Base-by-base conservation (phyloP, 192 early-diverging fungal species). In the Dimargaris xerosporica region DNA sequence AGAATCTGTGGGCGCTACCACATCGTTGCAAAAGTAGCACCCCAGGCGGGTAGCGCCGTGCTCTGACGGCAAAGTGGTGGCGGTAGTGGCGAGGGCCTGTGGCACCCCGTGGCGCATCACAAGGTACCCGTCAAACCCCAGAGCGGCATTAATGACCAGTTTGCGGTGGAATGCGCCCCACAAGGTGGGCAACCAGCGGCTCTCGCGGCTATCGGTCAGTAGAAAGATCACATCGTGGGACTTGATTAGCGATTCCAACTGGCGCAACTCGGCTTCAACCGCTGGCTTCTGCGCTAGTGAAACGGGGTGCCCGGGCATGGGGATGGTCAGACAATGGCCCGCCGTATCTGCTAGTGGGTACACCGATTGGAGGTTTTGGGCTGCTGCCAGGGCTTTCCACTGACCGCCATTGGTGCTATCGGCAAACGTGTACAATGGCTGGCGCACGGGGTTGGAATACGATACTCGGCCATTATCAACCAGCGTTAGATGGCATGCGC, bases 1-100 rank as follows among this genome's bases (percentile, higher is more conserved):
- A 19, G 96, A 96, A 73, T 98, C 93, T 0, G 83, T 79, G 2
- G 96, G 94, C n/a, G 91, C 93, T 19, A 99, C 93, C 61, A 99
- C 84, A 65, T 99, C 96, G 70, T 94, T 95, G 77, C 96, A 99
- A 64, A 91, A 99, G 67, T 99, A 99, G 65, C 96, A 99, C 12
- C 96, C 96, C 17, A 99, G 77, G 5, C 47, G 62, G 43, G 39
- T 39, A 45, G 62, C 47, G 7, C 17, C 13, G 3, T 25, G 6
- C 19, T 54, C 53, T 3, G 53, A 13, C 6, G 21, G 15, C 15
- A 19, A 17, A 15, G 21, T 26, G 21, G n/a, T n/a, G n/a, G n/a
- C n/a, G n/a, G n/a, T n/a, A n/a, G n/a, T n/a, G n/a, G n/a, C n/a
- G n/a, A n/a, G n/a, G n/a, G n/a, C n/a, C n/a, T 64, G 52, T 47